A percentile compares a stretch with the other conserved stretches of the same genome.
Conservation (phyloP, 2,329 filamentous ascomycete species). For the Cordyceps tenuipes region DNA sequence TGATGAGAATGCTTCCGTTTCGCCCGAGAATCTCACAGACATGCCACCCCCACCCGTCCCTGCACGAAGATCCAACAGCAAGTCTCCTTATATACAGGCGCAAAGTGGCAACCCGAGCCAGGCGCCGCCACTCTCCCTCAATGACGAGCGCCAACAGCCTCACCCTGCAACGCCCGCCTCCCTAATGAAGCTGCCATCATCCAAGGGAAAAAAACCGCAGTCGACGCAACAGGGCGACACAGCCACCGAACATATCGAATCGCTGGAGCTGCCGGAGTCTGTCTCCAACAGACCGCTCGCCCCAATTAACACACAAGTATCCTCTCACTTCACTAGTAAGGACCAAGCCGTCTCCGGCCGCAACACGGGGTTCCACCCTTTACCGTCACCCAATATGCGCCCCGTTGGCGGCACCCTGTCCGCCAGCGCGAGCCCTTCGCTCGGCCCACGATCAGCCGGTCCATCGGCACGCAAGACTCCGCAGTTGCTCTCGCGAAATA, state of each 20-base stretch:
- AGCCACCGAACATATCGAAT: constrained; percentile 47
- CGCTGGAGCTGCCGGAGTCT: constrained; percentile 65
- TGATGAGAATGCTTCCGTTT: constrained; percentile 57
- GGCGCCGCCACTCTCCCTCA: background rate
- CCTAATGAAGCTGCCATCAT: constrained; percentile 65
- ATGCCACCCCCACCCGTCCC: constrained; percentile 64
- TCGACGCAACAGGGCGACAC: constrained; percentile 32
- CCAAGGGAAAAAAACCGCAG: constrained; percentile 40
- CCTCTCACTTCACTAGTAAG: constrained; percentile 25
- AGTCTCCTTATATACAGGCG: constrained; percentile 59
- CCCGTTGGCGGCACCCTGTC: constrained; percentile 30
- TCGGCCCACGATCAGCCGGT: constrained; percentile 42
- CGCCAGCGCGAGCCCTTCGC: constrained; percentile 59
- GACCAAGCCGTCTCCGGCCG: constrained; percentile 37
- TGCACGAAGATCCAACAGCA: constrained; percentile 52
- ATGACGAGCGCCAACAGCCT: constrained; percentile 28
- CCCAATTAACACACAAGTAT: constrained; percentile 35
- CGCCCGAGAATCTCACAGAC: constrained; percentile 53
- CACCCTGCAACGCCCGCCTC: constrained; percentile 80
- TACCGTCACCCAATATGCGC: constrained; percentile 41
- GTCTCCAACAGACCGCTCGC: constrained; percentile 26
- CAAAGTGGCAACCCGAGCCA: constrained; percentile 31
- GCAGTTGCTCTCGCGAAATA: constrained; percentile 45
- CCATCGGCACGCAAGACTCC: constrained; percentile 45
- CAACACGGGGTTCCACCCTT: constrained; percentile 39